These are phyloP conservation scores for Zelopaecilomyces penicillatus DNA, from an alignment of 2,329 filamentous ascomycete species.

Conservation along the genomic window DNA sequence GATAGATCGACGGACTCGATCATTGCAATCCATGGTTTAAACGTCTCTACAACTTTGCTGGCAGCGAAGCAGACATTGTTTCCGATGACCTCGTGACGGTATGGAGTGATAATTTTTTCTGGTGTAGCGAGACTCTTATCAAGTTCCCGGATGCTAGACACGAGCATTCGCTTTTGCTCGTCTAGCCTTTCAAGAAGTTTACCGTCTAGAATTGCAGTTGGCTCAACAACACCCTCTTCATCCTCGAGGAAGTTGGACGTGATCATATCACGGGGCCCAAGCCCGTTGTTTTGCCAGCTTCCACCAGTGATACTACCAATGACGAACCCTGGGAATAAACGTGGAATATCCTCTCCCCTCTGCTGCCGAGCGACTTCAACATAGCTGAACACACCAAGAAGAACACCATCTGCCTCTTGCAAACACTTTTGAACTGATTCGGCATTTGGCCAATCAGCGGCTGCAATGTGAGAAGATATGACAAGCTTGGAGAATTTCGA, in stretches of 20 bases:
- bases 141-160: slow-evolving; percentile 76
- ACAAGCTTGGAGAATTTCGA: slow-evolving; percentile 99
- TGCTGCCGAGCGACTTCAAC: slow-evolving; percentile 93
- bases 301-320: slow-evolving; percentile 76
- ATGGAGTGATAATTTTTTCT: slow-evolving; percentile 73
- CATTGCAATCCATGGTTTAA: slow-evolving; percentile 80
- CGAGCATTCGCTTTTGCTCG: slow-evolving; percentile 74
- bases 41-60: slow-evolving; percentile 75
- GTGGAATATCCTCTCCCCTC: slow-evolving; percentile 82
- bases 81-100: slow-evolving; percentile 69
- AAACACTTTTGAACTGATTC: slow-evolving; percentile 93
- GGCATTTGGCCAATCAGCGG: slow-evolving; percentile 87
- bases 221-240: slow-evolving; percentile 63
- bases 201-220: slow-evolving; percentile 64
- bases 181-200: slow-evolving; percentile 76
- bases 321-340: slow-evolving; percentile 90
- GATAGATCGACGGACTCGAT: slow-evolving; percentile 89
- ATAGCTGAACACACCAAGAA: slow-evolving; percentile 90
- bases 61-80: slow-evolving; percentile 75
- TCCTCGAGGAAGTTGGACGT: slow-evolving; percentile 82
- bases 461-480: slow-evolving; percentile 93
- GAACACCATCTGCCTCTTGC: slow-evolving; percentile 93
- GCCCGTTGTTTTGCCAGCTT: slow-evolving; percentile 72
- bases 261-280: slow-evolving; percentile 58
- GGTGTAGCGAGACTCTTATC: slow-evolving; percentile 73